Evolutionary conservation across 2,329 filamentous ascomycete genomes (phyloP).

Genomic region (Geosmithia flava): DNA sequence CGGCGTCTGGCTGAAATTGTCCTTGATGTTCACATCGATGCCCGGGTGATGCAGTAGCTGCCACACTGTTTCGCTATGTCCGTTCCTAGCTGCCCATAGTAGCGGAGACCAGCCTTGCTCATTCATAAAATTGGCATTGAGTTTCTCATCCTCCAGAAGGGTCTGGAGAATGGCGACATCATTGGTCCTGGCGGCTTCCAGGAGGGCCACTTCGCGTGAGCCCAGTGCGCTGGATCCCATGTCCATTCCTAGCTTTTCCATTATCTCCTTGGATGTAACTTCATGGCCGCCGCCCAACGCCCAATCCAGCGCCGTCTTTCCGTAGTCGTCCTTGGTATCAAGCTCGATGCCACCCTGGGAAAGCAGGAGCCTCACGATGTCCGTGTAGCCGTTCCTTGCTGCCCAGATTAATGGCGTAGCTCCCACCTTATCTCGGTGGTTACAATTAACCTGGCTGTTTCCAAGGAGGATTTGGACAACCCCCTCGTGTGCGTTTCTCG

Average conservation of each 20-base stretch:
- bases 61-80: neutral
- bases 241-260: neutral
- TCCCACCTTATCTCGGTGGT: neutral
- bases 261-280: neutral
- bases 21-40: neutral
- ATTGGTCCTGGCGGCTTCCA: neutral
- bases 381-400: slow-evolving; percentile 1
- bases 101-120: neutral
- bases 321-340: neutral
- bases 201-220: neutral
- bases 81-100: neutral
- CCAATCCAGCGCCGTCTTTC: neutral
- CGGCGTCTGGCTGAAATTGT: neutral
- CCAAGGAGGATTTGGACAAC: slow-evolving; percentile 2
- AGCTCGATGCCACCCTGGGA: neutral
- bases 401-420: neutral
- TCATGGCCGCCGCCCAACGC: neutral
- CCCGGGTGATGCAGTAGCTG: neutral
- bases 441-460: neutral
- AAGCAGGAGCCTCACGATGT: slow-evolving; percentile 3
- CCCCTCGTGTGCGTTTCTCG: slow-evolving; percentile 4
- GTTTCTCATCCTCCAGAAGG: neutral
- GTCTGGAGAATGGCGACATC: neutral
- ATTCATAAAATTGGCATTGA: neutral
- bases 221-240: neutral